Evolutionary conservation across 225 moss, liverwort and hornwort species (phyloP).

Genomic region (Lunularia cruciata): DNA sequence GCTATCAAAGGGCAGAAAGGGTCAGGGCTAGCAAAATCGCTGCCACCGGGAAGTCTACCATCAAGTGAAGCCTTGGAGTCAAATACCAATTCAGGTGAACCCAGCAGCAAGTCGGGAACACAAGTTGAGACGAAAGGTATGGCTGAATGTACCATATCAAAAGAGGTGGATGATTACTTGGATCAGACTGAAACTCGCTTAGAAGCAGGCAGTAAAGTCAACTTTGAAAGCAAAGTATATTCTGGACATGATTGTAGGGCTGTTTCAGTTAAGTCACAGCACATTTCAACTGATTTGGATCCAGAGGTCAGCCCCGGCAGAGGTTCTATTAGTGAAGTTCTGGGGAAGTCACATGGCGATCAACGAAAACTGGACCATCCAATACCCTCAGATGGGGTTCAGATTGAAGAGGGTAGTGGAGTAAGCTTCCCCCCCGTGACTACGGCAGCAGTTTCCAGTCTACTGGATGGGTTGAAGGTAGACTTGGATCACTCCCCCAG

Average conservation of each 20-base stretch:
- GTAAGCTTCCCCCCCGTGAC: too few species aligned
- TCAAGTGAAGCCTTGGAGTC: not conserved
- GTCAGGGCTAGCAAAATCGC: not conserved
- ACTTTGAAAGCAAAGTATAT: not conserved
- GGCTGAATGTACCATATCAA: conserved; percentile 15
- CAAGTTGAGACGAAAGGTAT: not conserved
- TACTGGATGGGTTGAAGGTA: not conserved
- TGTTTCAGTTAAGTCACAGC: conserved; percentile 1
- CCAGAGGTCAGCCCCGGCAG: not conserved
- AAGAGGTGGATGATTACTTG: conserved; percentile 20
- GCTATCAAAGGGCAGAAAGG: not conserved
- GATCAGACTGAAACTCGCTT: conserved; percentile 3
- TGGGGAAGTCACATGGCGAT: conserved; percentile 10
- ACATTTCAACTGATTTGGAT: not conserved
- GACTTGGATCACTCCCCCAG: not conserved
- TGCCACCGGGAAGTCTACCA: not conserved
- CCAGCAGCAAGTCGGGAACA: not conserved
- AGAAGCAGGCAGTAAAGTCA: not conserved
- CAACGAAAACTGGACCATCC: not conserved
- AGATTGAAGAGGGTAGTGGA: not conserved
- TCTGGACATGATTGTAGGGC: not conserved
- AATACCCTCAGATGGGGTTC: not conserved
- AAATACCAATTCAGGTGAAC: not conserved
- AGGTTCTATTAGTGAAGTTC: not conserved
- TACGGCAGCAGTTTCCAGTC: not conserved